Evolutionary conservation across 495 filamentous ascomycete genomes (phyloP).

Genomic region (Tetracladium marchalianum): DNA sequence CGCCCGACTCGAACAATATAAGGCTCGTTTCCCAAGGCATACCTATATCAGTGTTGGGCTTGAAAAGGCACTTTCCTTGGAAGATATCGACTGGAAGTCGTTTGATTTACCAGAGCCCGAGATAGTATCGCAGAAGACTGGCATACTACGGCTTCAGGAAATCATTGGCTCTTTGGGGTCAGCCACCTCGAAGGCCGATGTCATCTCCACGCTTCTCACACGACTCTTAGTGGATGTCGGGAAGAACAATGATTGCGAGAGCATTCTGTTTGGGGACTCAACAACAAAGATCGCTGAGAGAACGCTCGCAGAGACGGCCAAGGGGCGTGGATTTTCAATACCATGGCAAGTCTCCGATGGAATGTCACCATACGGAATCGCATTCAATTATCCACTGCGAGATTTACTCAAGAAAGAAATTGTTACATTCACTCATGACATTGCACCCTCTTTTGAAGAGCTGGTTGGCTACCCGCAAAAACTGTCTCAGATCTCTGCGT

Average conservation of each 20-base stretch:
- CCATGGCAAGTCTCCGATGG: constrained; percentile 78
- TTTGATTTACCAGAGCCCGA: constrained; percentile 21
- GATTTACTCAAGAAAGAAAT: constrained; percentile 79
- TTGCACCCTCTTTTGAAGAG: constrained; percentile 37
- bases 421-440: constrained; percentile 44
- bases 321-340: constrained; percentile 74
- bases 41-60: constrained; percentile 44
- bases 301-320: constrained; percentile 77
- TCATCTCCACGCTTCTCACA: constrained; percentile 58
- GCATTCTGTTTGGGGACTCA: constrained; percentile 73
- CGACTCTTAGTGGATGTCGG: constrained; percentile 60
- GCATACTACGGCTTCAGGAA: constrained; percentile 34
- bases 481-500: constrained; percentile 36
- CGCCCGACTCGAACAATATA: constrained; percentile 19
- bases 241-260: constrained; percentile 45
- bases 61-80: constrained; percentile 40
- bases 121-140: constrained; percentile 22
- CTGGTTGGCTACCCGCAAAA: constrained; percentile 35
- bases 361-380: constrained; percentile 45
- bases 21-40: constrained; percentile 48
- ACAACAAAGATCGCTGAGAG: constrained; percentile 83
- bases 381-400: constrained; percentile 62
- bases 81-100: constrained; percentile 29
- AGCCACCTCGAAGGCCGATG: constrained; percentile 63
- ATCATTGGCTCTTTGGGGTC: constrained; percentile 53